Evolutionary conservation across 257 asterid genomes (phyloP), one percentile per base, ranked within the genome.

Genomic region (Striga asiatica): DNA sequence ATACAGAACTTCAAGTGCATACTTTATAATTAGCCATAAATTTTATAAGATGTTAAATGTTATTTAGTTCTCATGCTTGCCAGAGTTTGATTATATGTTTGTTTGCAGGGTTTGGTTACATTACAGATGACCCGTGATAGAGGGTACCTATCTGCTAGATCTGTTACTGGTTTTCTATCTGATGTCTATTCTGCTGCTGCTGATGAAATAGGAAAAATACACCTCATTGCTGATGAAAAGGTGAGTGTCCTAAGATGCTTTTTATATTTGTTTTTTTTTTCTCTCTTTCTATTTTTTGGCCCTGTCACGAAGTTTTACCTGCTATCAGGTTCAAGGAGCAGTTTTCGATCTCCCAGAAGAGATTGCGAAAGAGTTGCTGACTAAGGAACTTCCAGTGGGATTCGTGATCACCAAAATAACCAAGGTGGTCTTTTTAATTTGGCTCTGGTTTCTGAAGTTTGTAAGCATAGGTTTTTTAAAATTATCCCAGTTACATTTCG

Each of bases 281-380:
- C 63, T 12, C 31, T 61, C 22, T 2, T 8, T 46, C 12, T 10
- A 3, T 41, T 5, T 14, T 13, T 0, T 41, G 2, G 22, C 17
- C 12, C 7, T 3, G 5, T 49, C 6, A 21, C 16, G 34, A n/a
- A 24, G 24, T 22, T 11, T 49, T 49, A 3, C 39, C 39, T 58
- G 68, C 48, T 50, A 16, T 69, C 77, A 85, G 95, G 75, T 83
- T 50, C 85, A 80, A 28, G 95, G 94, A 59, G 95, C 94, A 47
- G 83, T 86, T 41, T 86, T 86, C 70, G 95, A 86, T 74, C 85
- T 86, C 50, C 95, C 94, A 2, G 95, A 83, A 75, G 95, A 86
- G 76, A 71, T 83, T 62, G 95, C 94, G 9, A 79, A 73, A 67
- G 88, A 76, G 68, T 81, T 86, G 18, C 80, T 86, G 42, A 78